Conservation (phyloP, 2,329 filamentous ascomycete species). For the Fusarium agapanthi region DNA sequence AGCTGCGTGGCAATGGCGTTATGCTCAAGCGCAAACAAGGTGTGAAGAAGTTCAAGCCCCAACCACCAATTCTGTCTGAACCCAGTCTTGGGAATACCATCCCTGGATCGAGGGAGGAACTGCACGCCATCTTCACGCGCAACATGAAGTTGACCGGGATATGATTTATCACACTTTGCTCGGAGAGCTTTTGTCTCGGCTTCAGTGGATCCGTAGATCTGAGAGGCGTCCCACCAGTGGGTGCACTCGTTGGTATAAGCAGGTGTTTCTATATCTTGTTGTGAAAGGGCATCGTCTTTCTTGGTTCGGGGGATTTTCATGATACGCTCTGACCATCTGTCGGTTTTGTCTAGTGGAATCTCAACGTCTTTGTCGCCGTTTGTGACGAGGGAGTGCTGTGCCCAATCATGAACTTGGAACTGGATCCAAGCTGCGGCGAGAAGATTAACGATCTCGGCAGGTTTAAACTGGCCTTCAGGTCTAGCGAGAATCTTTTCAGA, state of each 20-base stretch:
- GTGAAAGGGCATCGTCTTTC: background rate
- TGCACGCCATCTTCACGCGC: background rate
- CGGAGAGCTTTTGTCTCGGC: background rate
- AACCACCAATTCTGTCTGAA: constrained; percentile 29
- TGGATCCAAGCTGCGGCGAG: constrained; percentile 27
- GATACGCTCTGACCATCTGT: constrained; percentile 1
- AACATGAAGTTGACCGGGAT: background rate
- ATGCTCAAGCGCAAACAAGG: constrained; percentile 17
- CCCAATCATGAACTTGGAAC: constrained; percentile 26
- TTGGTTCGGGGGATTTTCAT: constrained; percentile 16
- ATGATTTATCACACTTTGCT: background rate
- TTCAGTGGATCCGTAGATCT: constrained; percentile 27
- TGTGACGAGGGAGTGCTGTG: background rate
- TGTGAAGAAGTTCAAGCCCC: constrained; percentile 20
- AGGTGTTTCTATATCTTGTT: constrained; percentile 1
- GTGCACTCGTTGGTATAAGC: constrained; percentile 25
- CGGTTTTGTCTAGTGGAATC: background rate
- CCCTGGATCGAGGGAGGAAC: constrained; percentile 4
- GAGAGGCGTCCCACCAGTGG: constrained; percentile 22
- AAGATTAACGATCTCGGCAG: constrained; percentile 18
- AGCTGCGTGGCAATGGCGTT: constrained; percentile 21
- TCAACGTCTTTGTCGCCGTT: background rate
- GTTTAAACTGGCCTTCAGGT: constrained; percentile 22
- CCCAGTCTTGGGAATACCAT: constrained; percentile 17
- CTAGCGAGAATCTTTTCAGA: constrained; percentile 16